Conservation (phyloP, 2,329 filamentous ascomycete species). For the Gyromitra esculenta region DNA sequence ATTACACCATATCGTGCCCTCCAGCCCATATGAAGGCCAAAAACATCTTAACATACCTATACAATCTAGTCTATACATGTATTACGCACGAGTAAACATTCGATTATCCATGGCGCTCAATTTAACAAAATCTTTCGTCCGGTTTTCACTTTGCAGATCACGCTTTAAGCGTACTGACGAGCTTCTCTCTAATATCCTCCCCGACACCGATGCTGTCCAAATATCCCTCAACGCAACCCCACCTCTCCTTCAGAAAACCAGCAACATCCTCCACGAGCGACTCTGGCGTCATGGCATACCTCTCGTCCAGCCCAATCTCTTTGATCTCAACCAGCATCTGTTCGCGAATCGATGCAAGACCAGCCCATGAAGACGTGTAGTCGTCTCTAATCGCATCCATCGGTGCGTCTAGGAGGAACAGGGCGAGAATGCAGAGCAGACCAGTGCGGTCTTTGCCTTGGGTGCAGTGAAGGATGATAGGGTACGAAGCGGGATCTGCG, state of each 20-base stretch:
- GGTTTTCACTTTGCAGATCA: not conserved
- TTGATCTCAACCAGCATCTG: conserved; percentile 74
- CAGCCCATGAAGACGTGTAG: conserved; percentile 73
- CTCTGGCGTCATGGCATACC: conserved; percentile 74
- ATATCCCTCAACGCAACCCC: conserved; percentile 75
- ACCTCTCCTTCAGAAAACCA: conserved; percentile 68
- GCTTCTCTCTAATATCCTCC: not conserved
- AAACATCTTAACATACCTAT: not conserved
- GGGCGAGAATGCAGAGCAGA: conserved; percentile 72
- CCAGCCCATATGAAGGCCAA: not conserved
- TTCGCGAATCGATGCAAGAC: conserved; percentile 70
- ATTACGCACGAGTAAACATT: not conserved
- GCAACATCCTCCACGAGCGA: conserved; percentile 72
- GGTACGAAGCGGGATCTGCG: conserved; percentile 66
- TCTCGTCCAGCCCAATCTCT: conserved; percentile 75
- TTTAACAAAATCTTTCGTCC: not conserved
- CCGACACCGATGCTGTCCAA: conserved; percentile 70
- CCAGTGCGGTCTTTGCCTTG: conserved; percentile 90
- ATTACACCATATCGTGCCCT: not conserved
- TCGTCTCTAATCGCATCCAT: conserved; percentile 72
- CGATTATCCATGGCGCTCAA: not conserved
- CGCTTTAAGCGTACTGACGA: conserved; percentile 14
- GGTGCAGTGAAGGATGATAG: conserved; percentile 81
- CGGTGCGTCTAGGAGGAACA: conserved; percentile 69
- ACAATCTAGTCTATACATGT: not conserved